A percentile compares a stretch with the other conserved stretches of the same genome.
These are phyloP conservation scores for Paracamarosporium sp. DNA, from an alignment of 2,329 filamentous ascomycete genomes.

Conservation along the genomic window DNA sequence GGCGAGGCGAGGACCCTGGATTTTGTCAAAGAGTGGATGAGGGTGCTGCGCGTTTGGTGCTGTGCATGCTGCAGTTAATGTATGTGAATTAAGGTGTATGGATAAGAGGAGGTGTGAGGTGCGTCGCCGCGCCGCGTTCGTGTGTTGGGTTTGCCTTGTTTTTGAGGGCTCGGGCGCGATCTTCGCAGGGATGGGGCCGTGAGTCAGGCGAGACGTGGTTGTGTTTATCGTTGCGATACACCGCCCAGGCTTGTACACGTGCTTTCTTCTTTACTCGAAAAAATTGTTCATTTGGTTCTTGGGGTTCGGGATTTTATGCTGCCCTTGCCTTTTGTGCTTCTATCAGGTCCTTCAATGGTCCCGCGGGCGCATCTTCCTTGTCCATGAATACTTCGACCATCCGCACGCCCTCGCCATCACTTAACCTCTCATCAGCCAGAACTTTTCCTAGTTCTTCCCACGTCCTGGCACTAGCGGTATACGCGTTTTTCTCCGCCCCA, in stretches of 20 bases:
- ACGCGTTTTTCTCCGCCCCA: constrained; percentile 18
- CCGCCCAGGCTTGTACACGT: too few relatives aligned
- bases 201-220: constrained; percentile 3
- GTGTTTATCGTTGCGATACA: neutral
- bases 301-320: neutral
- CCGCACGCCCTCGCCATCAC: constrained; percentile 47
- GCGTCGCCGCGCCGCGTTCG: neutral
- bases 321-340: constrained; percentile 1
- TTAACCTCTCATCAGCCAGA: constrained; percentile 44
- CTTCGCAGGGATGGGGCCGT: neutral
- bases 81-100: neutral
- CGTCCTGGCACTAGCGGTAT: constrained; percentile 45
- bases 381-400: constrained; percentile 54
- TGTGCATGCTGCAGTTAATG: neutral
- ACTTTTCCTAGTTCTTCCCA: constrained; percentile 56
- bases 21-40: neutral
- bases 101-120: neutral
- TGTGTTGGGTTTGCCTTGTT: constrained; percentile 1
- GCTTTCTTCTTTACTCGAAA: too few relatives aligned
- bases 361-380: constrained; percentile 19
- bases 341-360: constrained; percentile 11
- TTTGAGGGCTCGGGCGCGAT: neutral
- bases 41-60: neutral
- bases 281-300: neutral
- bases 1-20: constrained; percentile 2